Evolutionary conservation across 1,284 basidiomycete species (phyloP), one percentile per base, ranked within the genome.

Genomic region (Cerrena zonata): DNA sequence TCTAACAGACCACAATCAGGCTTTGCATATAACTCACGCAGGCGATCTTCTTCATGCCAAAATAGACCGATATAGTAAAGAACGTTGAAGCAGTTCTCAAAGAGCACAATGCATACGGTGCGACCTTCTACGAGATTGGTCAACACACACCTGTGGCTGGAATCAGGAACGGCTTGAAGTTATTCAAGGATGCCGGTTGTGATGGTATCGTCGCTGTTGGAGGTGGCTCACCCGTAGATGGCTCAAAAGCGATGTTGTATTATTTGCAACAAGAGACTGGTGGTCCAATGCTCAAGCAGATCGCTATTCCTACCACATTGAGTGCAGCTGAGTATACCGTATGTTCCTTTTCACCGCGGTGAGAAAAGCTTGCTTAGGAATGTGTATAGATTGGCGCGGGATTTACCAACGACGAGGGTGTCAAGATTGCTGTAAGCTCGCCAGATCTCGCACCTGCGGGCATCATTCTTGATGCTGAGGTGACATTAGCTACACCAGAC

Each of bases 281-380:
- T 15, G 77, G 75, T 2, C 51, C 72, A 58, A 59, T 71, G 68
- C 49, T 74, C 59, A 59, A 54, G 27, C 79, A 84, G 57, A 82
- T 92, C 51, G 85, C 88, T 3, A 81, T 91, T 47, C 89, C 89
- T 0, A 92, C 89, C 2, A 91, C 89, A 4, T 68, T 91, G 26
- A 88, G 84, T 55, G 88, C 88, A 1, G 90, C 89, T 1, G 89
- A 91, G 61, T 87, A 86, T 60, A 75, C 76, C 44, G 85, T 83
- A 55, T 53, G 75, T 62, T 10, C 30, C 15, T 34, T 34, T 7
- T 7, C 30, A 15, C 15, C 4, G 4, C 2, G 10, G 5, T 38
- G 5, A 5, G 19, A 24, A 15, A 38, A 13, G 19, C 38, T 13
- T 4, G 13, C n/a, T 26, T 5, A n/a, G 23, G 36, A 25, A 13